These are phyloP conservation scores for Ambrosia hybrid DNA, from an alignment of 140 eudicot species.

Conservation along the genomic window DNA sequence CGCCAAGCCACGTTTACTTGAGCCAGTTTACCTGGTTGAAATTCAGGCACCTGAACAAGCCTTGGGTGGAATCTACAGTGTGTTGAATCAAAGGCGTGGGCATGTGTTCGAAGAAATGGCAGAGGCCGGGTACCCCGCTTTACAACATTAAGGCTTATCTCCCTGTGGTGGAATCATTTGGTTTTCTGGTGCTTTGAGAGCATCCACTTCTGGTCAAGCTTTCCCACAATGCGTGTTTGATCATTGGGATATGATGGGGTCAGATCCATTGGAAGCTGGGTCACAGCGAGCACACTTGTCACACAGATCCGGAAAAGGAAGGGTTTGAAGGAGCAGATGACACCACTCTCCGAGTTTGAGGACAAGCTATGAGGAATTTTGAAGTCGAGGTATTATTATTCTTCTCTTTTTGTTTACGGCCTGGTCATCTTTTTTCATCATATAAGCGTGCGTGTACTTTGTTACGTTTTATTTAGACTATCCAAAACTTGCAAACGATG, in stretches of 20 bases:
- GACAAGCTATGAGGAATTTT: constrained; percentile 16
- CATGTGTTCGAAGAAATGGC: constrained; percentile 14
- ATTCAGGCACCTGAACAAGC: constrained; percentile 14
- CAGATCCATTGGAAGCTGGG: constrained; percentile 3
- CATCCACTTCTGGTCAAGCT: too few relatives aligned
- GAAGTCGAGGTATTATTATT: too few relatives aligned
- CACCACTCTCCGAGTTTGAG: constrained; percentile 6
- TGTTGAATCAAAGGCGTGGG: constrained; percentile 12
- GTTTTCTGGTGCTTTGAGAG: constrained; percentile 16
- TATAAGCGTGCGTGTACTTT: too few relatives aligned
- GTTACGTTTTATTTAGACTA: too few relatives aligned
- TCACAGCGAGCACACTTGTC: constrained; percentile 8
- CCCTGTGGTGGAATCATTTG: constrained; percentile 4
- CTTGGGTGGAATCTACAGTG: constrained; percentile 13
- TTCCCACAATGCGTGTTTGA: too few relatives aligned
- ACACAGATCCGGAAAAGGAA: constrained; percentile 2
- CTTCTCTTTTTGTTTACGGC: too few relatives aligned
- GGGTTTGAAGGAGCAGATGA: too few relatives aligned
- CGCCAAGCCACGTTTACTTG: constrained; percentile 4
- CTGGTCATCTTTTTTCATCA: too few relatives aligned
- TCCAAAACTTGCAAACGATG: too few relatives aligned
- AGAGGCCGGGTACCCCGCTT: constrained; percentile 9
- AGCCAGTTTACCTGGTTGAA: background rate
- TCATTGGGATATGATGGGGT: too few relatives aligned
- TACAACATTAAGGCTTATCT: constrained; percentile 8